Evolutionary conservation across 331 rosid species (phyloP).

Genomic region (Saraca asoca): DNA sequence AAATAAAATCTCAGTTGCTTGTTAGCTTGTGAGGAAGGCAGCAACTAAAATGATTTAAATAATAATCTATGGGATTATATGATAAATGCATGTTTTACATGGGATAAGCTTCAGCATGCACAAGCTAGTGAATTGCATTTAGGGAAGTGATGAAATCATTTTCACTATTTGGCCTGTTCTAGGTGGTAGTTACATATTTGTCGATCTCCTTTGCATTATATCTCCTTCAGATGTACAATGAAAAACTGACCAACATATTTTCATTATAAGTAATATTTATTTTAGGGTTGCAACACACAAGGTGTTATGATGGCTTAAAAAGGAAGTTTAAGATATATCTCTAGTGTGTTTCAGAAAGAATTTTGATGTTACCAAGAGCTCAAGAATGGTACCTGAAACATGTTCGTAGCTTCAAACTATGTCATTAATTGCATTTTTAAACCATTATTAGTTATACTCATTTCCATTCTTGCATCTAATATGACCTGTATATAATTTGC

Average conservation of each 20-base stretch:
- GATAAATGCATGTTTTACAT: conserved; percentile 9
- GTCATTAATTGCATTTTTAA: conserved; percentile 14
- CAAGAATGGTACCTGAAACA: conserved; percentile 13
- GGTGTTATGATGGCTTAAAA: conserved; percentile 1
- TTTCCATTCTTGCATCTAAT: neutral
- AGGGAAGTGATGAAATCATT: neutral
- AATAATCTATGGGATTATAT: conserved; percentile 7
- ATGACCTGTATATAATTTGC: conserved; percentile 25
- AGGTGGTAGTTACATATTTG: neutral
- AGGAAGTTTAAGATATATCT: neutral
- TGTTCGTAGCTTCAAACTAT: conserved; percentile 16
- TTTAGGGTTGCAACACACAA: conserved; percentile 6
- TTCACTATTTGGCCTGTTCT: neutral
- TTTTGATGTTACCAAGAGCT: conserved; percentile 18
- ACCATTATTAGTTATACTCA: neutral
- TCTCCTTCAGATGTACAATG: neutral
- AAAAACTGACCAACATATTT: neutral
- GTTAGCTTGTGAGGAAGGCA: conserved; percentile 10
- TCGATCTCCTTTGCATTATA: conserved; percentile 12
- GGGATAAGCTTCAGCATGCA: neutral
- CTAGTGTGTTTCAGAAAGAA: neutral
- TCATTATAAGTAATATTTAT: neutral
- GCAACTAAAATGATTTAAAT: neutral
- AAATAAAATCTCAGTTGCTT: conserved; percentile 4
- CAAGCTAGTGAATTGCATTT: neutral